A percentile compares a stretch with the other conserved stretches of the same genome.
These are phyloP conservation scores for Lodderomyces beijingensis DNA, from an alignment of 1,139 yeast genomes.

Conservation along the genomic window DNA sequence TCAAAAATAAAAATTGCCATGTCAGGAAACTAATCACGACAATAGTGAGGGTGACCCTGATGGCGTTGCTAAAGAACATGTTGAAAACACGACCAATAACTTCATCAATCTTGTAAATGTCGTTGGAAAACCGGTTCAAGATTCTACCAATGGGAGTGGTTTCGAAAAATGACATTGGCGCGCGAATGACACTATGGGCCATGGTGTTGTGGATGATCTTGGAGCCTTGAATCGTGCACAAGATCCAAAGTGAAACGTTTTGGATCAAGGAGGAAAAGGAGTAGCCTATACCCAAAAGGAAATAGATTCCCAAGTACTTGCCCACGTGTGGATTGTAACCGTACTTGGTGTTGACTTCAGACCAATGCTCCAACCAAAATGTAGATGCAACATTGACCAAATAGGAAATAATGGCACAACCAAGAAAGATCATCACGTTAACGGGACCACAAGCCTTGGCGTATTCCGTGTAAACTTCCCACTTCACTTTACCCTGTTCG, in stretches of 20 bases:
- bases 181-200: conserved; percentile 77
- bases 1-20: conserved; percentile 75
- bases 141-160: conserved; percentile 96
- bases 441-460: conserved; percentile 84
- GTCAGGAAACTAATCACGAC: conserved; percentile 82
- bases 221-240: conserved; percentile 83
- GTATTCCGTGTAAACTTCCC: conserved; percentile 80
- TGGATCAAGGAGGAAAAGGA: conserved; percentile 65
- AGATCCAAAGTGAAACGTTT: conserved; percentile 71
- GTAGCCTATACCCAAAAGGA: conserved; percentile 61
- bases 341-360: conserved; percentile 70
- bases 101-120: conserved; percentile 89
- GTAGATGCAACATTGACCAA: conserved; percentile 52
- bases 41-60: conserved; percentile 76
- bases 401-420: conserved; percentile 51
- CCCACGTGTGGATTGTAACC: conserved; percentile 71
- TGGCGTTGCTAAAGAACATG: conserved; percentile 70
- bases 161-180: conserved; percentile 97
- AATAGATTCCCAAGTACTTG: conserved; percentile 71
- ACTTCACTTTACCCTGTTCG: conserved; percentile 92
- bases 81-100: conserved; percentile 78
- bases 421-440: conserved; percentile 56
- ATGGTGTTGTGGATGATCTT: conserved; percentile 69
- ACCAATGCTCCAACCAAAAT: conserved; percentile 97
- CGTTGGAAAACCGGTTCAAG: conserved; percentile 89